phyloP scores from a whole-genome alignment of 179 eudicot species.

The Vitellaria paradoxa region DNA sequence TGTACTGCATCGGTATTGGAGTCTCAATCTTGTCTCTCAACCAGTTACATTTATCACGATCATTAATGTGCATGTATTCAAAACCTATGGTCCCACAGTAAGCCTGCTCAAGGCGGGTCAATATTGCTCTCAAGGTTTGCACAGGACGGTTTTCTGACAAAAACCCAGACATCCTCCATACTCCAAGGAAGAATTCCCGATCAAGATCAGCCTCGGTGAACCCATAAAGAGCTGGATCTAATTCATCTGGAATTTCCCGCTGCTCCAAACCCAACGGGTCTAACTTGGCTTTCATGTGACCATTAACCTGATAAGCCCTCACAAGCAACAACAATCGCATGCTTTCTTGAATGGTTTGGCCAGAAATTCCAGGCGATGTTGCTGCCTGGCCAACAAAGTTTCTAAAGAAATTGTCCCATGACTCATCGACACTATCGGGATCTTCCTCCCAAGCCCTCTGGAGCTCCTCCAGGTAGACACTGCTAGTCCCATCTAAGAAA shows the following conservation, averaged over 20 bases:
- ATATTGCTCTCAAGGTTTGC: slow-evolving; percentile 79
- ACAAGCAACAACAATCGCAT: slow-evolving; percentile 79
- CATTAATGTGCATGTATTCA: slow-evolving; percentile 93
- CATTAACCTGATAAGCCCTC: slow-evolving; percentile 93
- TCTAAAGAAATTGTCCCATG: slow-evolving; percentile 95
- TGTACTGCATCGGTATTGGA: slow-evolving; percentile 69
- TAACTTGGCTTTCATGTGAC: slow-evolving; percentile 87
- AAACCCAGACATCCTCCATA: slow-evolving; percentile 93
- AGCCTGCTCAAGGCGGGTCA: slow-evolving; percentile 89
- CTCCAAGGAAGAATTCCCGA: slow-evolving; percentile 86
- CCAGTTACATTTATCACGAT: slow-evolving; percentile 92
- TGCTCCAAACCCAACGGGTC: slow-evolving; percentile 74
- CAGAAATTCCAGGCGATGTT: slow-evolving; percentile 77
- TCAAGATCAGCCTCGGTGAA: slow-evolving; percentile 90
- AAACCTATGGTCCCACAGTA: slow-evolving; percentile 93
- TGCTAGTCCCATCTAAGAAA: slow-evolving; percentile 81
- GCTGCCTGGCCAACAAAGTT: slow-evolving; percentile 94
- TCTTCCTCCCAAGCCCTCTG: slow-evolving; percentile 99
- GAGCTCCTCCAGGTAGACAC: slow-evolving; percentile 86
- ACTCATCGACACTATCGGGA: slow-evolving; percentile 90
- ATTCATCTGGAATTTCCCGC: slow-evolving; percentile 62
- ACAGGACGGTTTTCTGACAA: slow-evolving; percentile 93
- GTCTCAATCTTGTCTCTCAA: slow-evolving; percentile 89
- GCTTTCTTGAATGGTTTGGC: slow-evolving; percentile 95
- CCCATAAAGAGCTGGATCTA: slow-evolving; percentile 70